A percentile compares a stretch with the other conserved stretches of the same genome.
phyloP scores from a whole-genome alignment of 2,329 filamentous ascomycete species.

The Colletotrichum agaves region DNA sequence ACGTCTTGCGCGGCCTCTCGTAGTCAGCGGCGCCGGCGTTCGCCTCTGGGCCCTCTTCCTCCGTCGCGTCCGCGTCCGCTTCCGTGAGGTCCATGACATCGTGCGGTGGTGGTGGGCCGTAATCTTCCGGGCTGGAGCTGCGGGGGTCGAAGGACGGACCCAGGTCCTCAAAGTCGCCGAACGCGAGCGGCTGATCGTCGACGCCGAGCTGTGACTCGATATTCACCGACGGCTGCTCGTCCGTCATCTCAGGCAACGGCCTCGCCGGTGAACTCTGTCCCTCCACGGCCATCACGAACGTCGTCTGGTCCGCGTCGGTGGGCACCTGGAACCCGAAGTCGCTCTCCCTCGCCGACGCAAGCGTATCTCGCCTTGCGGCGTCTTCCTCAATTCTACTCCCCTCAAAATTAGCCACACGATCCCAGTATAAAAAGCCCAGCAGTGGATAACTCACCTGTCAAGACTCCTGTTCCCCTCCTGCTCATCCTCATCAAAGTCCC shows the following conservation, averaged over 20 bases:
- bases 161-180: conserved; percentile 8
- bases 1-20: conserved; percentile 45
- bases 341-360: conserved; percentile 55
- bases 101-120: conserved; percentile 56
- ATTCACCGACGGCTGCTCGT: conserved; percentile 33
- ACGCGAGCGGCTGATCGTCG: conserved; percentile 37
- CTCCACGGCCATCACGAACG: conserved; percentile 58
- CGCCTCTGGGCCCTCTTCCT: conserved; percentile 21
- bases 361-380: conserved; percentile 50
- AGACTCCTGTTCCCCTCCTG: conserved; percentile 54
- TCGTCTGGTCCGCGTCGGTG: conserved; percentile 59
- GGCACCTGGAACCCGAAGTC: conserved; percentile 64
- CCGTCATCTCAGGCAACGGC: conserved; percentile 36
- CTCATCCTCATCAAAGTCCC: conserved; percentile 45
- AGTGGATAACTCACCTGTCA: conserved; percentile 51
- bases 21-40: conserved; percentile 30
- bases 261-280: conserved; percentile 38
- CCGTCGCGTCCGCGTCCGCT: conserved; percentile 38
- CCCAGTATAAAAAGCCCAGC: conserved; percentile 39
- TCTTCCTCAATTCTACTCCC: conserved; percentile 49
- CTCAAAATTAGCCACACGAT: conserved; percentile 24
- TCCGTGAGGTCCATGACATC: conserved; percentile 10
- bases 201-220: conserved; percentile 32
- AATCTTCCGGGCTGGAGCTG: conserved; percentile 48
- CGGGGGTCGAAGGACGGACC: conserved; percentile 25